phyloP scores from a whole-genome alignment of 2,329 filamentous ascomycete species.

The Raffaelea arxii region DNA sequence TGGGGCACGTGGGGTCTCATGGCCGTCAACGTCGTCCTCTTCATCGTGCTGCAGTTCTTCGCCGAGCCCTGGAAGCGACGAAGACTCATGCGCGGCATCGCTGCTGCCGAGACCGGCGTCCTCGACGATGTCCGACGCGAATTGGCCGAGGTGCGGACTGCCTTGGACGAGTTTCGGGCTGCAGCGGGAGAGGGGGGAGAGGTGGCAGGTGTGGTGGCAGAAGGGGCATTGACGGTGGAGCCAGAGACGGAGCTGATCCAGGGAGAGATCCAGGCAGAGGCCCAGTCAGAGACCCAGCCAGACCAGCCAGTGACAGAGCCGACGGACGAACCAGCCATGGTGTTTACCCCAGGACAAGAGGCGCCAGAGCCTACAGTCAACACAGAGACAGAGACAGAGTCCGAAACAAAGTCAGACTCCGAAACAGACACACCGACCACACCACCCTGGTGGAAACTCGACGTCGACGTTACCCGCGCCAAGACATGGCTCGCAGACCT shows the following conservation, averaged over 20 bases:
- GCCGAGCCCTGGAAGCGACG: constrained; percentile 86
- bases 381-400: too few relatives aligned
- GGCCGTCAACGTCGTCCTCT: constrained; percentile 87
- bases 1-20: constrained; percentile 98
- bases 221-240: neutral
- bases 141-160: constrained; percentile 24
- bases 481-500: constrained; percentile 44
- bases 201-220: neutral
- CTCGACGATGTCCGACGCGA: constrained; percentile 38
- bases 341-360: neutral
- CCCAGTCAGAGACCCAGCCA: too few relatives aligned
- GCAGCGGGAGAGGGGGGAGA: too few relatives aligned
- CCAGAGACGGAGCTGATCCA: neutral
- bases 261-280: too few relatives aligned
- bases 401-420: too few relatives aligned
- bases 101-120: constrained; percentile 60
- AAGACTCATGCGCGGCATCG: constrained; percentile 72
- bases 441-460: too few relatives aligned
- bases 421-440: neutral
- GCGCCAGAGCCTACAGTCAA: neutral
- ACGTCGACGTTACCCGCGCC: too few relatives aligned
- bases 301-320: too few relatives aligned
- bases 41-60: constrained; percentile 77
- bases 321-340: too few relatives aligned
- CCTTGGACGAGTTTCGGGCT: constrained; percentile 16